Evolutionary conservation across 352 stramenopile species (phyloP).

Genomic region (Globisporangium apiculatum): DNA sequence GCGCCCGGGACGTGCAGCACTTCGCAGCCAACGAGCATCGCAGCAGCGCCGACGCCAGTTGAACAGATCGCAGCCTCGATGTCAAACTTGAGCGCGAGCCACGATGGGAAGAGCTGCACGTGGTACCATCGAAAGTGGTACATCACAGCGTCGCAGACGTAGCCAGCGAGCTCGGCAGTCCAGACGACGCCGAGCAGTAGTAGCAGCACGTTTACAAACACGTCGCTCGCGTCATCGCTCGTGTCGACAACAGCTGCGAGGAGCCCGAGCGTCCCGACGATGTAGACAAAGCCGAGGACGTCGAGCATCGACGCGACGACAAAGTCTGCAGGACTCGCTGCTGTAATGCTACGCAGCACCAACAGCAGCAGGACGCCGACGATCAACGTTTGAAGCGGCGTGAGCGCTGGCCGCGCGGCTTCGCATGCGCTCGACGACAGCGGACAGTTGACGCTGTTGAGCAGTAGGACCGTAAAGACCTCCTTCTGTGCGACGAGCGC

Average conservation of each 20-base stretch:
- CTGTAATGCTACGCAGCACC: slow-evolving; percentile 18
- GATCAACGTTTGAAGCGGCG: slow-evolving; percentile 27
- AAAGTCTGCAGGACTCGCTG: slow-evolving; percentile 26
- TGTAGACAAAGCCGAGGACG: slow-evolving; percentile 29
- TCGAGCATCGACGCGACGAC: slow-evolving; percentile 27
- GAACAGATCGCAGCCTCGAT: slow-evolving; percentile 37
- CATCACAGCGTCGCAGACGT: slow-evolving; percentile 44
- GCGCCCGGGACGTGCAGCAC: slow-evolving; percentile 19
- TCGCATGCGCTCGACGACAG: slow-evolving; percentile 10
- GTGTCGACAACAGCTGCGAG: slow-evolving; percentile 40
- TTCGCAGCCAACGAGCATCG: slow-evolving; percentile 27
- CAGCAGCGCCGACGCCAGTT: slow-evolving; percentile 25
- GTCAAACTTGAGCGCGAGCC: slow-evolving; percentile 37
- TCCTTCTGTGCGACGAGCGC: slow-evolving; percentile 31
- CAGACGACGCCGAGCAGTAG: slow-evolving; percentile 37
- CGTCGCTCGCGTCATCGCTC: slow-evolving; percentile 14
- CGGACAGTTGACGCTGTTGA: slow-evolving; percentile 36
- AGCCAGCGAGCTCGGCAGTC: slow-evolving; percentile 36
- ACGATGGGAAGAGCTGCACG: slow-evolving; percentile 31
- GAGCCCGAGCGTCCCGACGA: slow-evolving; percentile 24
- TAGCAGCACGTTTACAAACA: slow-evolving; percentile 33
- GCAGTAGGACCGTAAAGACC: slow-evolving; percentile 28
- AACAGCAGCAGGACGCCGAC: slow-evolving; percentile 25
- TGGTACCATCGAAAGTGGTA: slow-evolving; percentile 41
- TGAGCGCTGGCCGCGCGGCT: slow-evolving; percentile 16